Percentiles rank a stretch among this genome's conserved stretches.
Evolutionary conservation across 2,329 filamentous ascomycete genomes (phyloP).

Genomic region (Aspergillus hiratsukae): DNA sequence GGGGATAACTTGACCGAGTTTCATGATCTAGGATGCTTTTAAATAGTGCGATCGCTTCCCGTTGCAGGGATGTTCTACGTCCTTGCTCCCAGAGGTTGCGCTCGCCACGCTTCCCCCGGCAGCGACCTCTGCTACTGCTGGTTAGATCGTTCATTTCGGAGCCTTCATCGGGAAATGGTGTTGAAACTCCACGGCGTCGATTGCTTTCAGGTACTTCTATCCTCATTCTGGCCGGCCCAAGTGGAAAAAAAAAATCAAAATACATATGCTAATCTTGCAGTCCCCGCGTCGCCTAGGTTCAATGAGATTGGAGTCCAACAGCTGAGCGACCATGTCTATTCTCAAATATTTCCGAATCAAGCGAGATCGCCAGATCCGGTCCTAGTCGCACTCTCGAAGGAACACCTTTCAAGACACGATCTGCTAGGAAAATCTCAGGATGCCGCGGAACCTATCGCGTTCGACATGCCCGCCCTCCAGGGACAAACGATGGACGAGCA

Average conservation of each 20-base stretch:
- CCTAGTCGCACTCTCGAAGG: conserved; percentile 72
- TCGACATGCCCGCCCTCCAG: conserved; percentile 76
- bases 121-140: conserved; percentile 11
- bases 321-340: conserved; percentile 74
- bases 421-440: conserved; percentile 88
- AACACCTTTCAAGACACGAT: conserved; percentile 81
- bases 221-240: background rate
- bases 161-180: conserved; percentile 7
- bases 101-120: conserved; percentile 13
- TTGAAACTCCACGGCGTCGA: conserved; percentile 4
- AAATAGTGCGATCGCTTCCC: conserved; percentile 26
- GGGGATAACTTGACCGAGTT: conserved; percentile 2
- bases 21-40: conserved; percentile 21
- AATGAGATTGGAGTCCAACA: conserved; percentile 96
- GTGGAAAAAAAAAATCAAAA: background rate
- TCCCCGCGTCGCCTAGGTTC: conserved; percentile 59
- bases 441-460: conserved; percentile 67
- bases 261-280: conserved; percentile 21
- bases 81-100: conserved; percentile 23
- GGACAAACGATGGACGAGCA: conserved; percentile 86
- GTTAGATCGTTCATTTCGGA: conserved; percentile 12
- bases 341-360: conserved; percentile 69
- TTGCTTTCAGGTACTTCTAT: conserved; percentile 27
- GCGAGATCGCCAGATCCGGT: conserved; percentile 57
- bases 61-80: conserved; percentile 26